Percentiles rank a stretch among this genome's conserved stretches.
phyloP scores from a whole-genome alignment of 371 early-diverging fungal genomes.

The Thermomucor indicae-seudaticae region DNA sequence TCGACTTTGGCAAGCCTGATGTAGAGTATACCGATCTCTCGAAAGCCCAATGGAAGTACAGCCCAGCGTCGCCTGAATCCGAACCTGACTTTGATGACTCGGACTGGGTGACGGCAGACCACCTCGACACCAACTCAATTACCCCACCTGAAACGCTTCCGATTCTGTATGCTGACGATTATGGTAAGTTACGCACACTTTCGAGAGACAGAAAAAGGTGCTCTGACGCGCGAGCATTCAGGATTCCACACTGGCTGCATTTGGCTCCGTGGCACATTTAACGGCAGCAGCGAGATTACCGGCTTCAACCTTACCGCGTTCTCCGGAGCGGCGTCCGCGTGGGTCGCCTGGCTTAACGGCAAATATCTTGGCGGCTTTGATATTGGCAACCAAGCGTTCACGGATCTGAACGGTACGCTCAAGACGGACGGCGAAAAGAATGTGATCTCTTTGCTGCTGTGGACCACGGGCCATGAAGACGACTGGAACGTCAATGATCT shows the following conservation, averaged over 20 bases:
- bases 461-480: slow-evolving; percentile 21
- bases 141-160: slow-evolving; percentile 10
- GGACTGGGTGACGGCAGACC: slow-evolving; percentile 14
- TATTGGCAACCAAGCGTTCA: slow-evolving; percentile 8
- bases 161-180: slow-evolving; percentile 20
- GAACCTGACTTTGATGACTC: slow-evolving; percentile 18
- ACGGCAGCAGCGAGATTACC: slow-evolving; percentile 9
- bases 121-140: slow-evolving; percentile 12
- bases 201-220: not conserved
- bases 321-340: slow-evolving; percentile 17
- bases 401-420: slow-evolving; percentile 1
- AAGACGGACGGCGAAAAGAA: slow-evolving; percentile 12
- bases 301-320: slow-evolving; percentile 11
- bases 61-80: slow-evolving; percentile 17
- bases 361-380: slow-evolving; percentile 23
- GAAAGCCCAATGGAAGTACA: slow-evolving; percentile 16
- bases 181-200: slow-evolving; percentile 4
- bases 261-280: slow-evolving; percentile 23
- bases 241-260: slow-evolving; percentile 18
- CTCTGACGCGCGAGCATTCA: not conserved
- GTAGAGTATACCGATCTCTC: slow-evolving; percentile 7
- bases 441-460: slow-evolving; percentile 11
- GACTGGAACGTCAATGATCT: slow-evolving; percentile 7
- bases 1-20: slow-evolving; percentile 4
- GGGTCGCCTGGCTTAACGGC: slow-evolving; percentile 18